These are phyloP conservation scores for Erysiphe pisi DNA, from an alignment of 2,329 filamentous ascomycete genomes.

Conservation along the genomic window DNA sequence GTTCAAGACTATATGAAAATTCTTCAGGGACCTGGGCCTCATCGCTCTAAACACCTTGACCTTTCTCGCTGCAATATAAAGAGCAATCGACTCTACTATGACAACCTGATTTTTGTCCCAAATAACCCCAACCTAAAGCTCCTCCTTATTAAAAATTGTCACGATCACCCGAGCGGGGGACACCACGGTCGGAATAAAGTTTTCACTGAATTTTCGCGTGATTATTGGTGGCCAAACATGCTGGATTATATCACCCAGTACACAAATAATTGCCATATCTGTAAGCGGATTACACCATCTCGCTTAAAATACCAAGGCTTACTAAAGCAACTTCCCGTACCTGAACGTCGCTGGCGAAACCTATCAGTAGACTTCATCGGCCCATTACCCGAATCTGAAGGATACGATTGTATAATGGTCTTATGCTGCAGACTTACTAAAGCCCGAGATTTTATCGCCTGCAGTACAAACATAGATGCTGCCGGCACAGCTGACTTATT, in stretches of 20 bases:
- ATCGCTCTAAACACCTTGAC: neutral
- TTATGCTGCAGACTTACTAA: neutral
- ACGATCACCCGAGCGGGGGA: neutral
- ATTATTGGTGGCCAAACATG: slow-evolving; percentile 14
- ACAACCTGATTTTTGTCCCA: neutral
- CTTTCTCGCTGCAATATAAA: neutral
- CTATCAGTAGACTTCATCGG: neutral
- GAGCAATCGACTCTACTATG: neutral
- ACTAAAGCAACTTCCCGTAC: too few relatives aligned
- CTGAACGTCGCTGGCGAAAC: too few relatives aligned
- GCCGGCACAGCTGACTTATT: neutral
- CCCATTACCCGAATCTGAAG: neutral
- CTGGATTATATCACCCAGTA: neutral
- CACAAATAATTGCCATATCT: too few relatives aligned
- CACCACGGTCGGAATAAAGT: slow-evolving; percentile 1
- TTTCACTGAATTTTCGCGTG: neutral
- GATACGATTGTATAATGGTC: slow-evolving; percentile 1
- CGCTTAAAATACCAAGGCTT: too few relatives aligned
- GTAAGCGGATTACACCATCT: too few relatives aligned
- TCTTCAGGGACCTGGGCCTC: neutral
- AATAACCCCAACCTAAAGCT: neutral
- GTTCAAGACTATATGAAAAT: slow-evolving; percentile 16
- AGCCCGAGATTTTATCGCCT: too few relatives aligned
- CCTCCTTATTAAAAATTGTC: too few relatives aligned
- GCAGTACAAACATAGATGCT: neutral